Evolutionary conservation across 2,329 filamentous ascomycete species (phyloP).

Genomic region (Alternaria alternata): DNA sequence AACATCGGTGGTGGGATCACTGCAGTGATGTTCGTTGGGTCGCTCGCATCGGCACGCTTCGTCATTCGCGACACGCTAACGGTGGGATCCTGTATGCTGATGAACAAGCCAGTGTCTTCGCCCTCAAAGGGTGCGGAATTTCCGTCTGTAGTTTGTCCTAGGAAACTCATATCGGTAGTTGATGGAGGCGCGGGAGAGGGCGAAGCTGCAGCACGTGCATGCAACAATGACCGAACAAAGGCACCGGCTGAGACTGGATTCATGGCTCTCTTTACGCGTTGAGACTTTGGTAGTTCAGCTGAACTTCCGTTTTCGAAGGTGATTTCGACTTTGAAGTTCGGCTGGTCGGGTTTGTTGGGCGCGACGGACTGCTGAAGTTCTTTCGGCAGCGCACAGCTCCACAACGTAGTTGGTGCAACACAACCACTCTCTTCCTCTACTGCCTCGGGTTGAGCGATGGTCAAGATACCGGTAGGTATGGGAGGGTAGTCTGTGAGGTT

Average conservation of each 20-base stretch:
- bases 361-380: constrained; percentile 72
- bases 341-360: constrained; percentile 72
- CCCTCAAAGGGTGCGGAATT: constrained; percentile 76
- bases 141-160: constrained; percentile 85
- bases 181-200: constrained; percentile 66
- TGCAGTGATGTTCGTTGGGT: constrained; percentile 55
- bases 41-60: constrained; percentile 45
- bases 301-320: constrained; percentile 63
- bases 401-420: constrained; percentile 75
- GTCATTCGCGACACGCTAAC: constrained; percentile 38
- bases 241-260: constrained; percentile 58
- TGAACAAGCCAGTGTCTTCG: constrained; percentile 88
- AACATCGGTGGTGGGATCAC: constrained; percentile 70
- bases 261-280: constrained; percentile 64
- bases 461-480: constrained; percentile 83
- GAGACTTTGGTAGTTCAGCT: constrained; percentile 21
- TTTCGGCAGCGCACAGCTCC: constrained; percentile 87
- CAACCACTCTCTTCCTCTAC: constrained; percentile 72
- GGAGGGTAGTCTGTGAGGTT: constrained; percentile 88
- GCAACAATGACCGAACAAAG: constrained; percentile 44
- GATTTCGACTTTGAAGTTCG: constrained; percentile 83
- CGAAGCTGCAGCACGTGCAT: constrained; percentile 41
- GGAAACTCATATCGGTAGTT: constrained; percentile 77
- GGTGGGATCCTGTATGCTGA: constrained; percentile 68
- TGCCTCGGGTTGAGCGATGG: constrained; percentile 76